phyloP scores from a whole-genome alignment of 345 rosid species.

The Pistacia integerrima region DNA sequence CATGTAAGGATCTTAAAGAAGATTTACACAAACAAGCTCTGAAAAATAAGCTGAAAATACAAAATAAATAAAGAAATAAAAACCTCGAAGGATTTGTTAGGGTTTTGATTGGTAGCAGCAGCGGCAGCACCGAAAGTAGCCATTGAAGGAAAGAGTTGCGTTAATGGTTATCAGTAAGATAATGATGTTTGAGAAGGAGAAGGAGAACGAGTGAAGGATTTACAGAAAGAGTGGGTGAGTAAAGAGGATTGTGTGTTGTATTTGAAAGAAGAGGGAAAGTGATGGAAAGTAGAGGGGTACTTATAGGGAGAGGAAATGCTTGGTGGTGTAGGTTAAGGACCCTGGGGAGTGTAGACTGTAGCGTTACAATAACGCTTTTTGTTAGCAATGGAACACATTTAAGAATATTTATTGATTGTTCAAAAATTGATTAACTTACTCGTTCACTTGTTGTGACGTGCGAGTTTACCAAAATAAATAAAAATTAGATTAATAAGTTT shows the following conservation, averaged over 20 bases:
- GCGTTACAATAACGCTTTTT: too few relatives aligned
- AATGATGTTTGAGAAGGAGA: background rate
- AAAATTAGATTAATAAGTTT: too few relatives aligned
- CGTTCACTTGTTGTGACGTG: too few relatives aligned
- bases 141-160: constrained; percentile 35
- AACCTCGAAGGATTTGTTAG: constrained; percentile 87
- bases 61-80: background rate
- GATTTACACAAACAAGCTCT: background rate
- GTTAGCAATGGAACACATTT: too few relatives aligned
- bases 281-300: background rate
- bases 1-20: background rate
- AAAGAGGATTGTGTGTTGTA: background rate
- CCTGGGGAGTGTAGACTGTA: too few relatives aligned
- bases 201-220: background rate
- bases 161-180: background rate
- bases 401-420: too few relatives aligned
- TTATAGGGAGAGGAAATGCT: background rate
- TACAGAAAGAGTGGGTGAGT: background rate
- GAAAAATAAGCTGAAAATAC: background rate
- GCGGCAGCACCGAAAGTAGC: constrained; percentile 59
- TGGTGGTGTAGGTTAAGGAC: background rate
- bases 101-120: constrained; percentile 48
- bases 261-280: constrained; percentile 21
- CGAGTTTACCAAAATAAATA: too few relatives aligned
- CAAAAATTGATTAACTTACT: too few relatives aligned